Percentiles rank a stretch among this genome's conserved stretches.
These are phyloP conservation scores for Kurtzmaniella quercitrusa DNA, from an alignment of 1,139 yeast species.

Conservation along the genomic window DNA sequence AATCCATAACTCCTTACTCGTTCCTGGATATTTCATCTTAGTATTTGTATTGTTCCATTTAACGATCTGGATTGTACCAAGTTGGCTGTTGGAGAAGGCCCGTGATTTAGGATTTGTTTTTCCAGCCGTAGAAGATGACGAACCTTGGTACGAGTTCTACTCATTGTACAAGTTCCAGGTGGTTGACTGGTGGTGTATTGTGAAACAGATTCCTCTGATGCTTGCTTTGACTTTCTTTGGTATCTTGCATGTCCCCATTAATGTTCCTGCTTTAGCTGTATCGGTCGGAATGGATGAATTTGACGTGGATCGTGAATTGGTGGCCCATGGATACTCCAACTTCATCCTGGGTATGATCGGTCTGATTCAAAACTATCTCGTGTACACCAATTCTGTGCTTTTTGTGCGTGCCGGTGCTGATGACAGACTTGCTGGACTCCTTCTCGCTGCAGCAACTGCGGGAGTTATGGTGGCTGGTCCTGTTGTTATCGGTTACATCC, in stretches of 20 bases:
- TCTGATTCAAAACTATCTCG: conserved; percentile 88
- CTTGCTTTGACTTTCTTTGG: conserved; percentile 94
- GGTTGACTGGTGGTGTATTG: conserved; percentile 70
- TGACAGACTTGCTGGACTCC: conserved; percentile 78
- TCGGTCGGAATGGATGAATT: conserved; percentile 81
- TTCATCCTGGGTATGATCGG: conserved; percentile 80
- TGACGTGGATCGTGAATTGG: conserved; percentile 87
- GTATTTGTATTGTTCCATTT: conserved; percentile 71
- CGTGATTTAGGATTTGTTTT: conserved; percentile 85
- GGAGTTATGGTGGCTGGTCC: conserved; percentile 87
- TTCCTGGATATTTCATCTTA: conserved; percentile 74
- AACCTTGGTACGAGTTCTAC: conserved; percentile 90
- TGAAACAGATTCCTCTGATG: conserved; percentile 84
- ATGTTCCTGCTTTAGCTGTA: conserved; percentile 94
- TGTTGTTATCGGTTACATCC: conserved; percentile 86
- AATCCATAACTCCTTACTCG: conserved; percentile 68
- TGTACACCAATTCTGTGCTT: conserved; percentile 87
- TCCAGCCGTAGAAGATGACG: conserved; percentile 56
- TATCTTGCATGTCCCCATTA: conserved; percentile 91
- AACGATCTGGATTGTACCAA: conserved; percentile 60
- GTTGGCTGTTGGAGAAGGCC: conserved; percentile 56
- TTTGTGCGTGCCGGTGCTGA: conserved; percentile 95
- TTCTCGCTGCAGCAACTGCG: conserved; percentile 79
- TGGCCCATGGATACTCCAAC: conserved; percentile 95
- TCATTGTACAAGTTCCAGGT: conserved; percentile 60